Evolutionary conservation across 2,329 filamentous ascomycete genomes (phyloP), one percentile per base, ranked within the genome.

Genomic region (Aspergillus fructus): DNA sequence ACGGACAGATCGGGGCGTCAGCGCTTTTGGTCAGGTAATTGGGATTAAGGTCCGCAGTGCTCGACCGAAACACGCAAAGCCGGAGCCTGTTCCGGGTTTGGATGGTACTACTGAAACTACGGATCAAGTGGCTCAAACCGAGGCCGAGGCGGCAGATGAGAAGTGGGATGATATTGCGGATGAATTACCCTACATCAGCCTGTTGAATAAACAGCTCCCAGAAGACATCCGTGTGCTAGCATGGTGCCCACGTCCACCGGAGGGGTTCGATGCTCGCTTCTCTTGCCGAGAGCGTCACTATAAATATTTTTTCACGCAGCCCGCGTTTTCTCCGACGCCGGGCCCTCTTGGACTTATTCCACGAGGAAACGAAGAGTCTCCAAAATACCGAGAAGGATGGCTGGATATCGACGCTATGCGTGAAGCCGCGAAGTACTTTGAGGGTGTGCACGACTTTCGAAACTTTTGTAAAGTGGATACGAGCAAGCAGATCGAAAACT

Each of bases 281-380:
- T 92, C 90, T 53, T 99, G 94, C 76, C 86, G 89, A 60, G 92
- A 97, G 76, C 84, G 94, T 21, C 88, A 90, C 64, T 99, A 99
- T 78, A 87, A 91, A 57, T 99, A 99, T 76, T 97, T 96, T 80
- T 99, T 99, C 79, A 97, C 94, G 0, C 91, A 97, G 71, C 94
- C 94, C 0, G 90, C 89, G 1, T 96, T 91, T 69, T 79, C 85
- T 2, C 91, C 91, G 0, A 80, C 84, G 4, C 85, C 88, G 0
- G 77, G 81, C 1, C 69, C 80, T 19, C 60, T 82, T 39, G 84
- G 83, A 5, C 73, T 84, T 46, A 76, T 78, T 37, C 68, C 65
- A 62, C 65, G 68, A 50, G 59, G 54, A 34, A 55, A 62, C 37
- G 60, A 55, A 24, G 55, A 59, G 12, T 56, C 56, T 17, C 62